Evolutionary conservation across 1,284 basidiomycete species (phyloP), one percentile per base, ranked within the genome.

Genomic region (Agroathelia rolfsii): DNA sequence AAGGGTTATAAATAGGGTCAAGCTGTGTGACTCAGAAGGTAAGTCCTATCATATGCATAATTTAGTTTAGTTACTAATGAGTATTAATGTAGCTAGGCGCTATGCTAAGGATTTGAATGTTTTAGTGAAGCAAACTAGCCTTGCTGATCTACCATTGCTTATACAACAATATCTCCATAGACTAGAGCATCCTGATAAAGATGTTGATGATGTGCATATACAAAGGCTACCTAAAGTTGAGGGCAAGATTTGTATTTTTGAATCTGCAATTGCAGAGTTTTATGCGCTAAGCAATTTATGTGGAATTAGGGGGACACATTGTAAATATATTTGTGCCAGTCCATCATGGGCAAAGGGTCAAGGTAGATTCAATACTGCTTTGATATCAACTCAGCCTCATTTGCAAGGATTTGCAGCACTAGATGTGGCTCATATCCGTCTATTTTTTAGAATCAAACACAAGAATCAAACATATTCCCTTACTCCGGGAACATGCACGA

Each of bases 251-350:
- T 36, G 12, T 5, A 44, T 56, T 0, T 51, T 43, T 15, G 40
- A 42, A n/a, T 58, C 52, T 17, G 56, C 51, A 1, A 29, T 41
- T 6, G 41, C 55, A 0, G 38, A 32, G 0, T 58, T 44, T 32
- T 52, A 42, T 41, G 52, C 56, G 5, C 51, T 49, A 8, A 55
- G 55, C 32, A 46, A 58, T 24, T 27, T 40, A 2, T 49, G 37
- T 14, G 52, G 56, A 5, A 28, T 41, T 4, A 32, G 35, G 3
- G 51, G 53, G 0, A 52, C 57, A 50, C 42, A 41, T n/a, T 40
- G 35, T 3, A 48, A 58, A 30, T 36, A 38, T 3, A 59, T 58
- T 20, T 37, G 45, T 3, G 44, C 44, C 4, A 50, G 35, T 1
- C 41, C 39, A 4, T 36, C 32, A 4, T 58, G 52, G 51, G 10